phyloP scores from a whole-genome alignment of 345 rosid genomes.

The Angophora floribunda region DNA sequence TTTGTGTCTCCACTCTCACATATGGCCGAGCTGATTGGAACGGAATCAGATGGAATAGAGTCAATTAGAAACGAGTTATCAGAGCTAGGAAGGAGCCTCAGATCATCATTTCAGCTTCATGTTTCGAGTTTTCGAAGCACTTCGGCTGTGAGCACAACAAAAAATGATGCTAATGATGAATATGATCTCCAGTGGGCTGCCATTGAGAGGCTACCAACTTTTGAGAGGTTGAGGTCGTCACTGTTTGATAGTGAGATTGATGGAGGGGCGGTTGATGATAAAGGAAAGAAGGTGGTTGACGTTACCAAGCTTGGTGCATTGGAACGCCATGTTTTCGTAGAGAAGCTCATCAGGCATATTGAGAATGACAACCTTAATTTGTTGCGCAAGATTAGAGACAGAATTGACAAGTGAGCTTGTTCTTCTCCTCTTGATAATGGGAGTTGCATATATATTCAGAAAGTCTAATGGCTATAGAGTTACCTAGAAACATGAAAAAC shows the following conservation, averaged over 20 bases:
- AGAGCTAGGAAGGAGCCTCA: slow-evolving; percentile 56
- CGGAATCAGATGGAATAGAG: slow-evolving; percentile 43
- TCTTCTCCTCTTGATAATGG: neutral
- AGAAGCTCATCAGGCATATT: slow-evolving; percentile 56
- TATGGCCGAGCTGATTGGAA: slow-evolving; percentile 44
- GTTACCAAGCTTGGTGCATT: slow-evolving; percentile 45
- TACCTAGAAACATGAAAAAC: neutral
- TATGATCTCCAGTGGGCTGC: slow-evolving; percentile 52
- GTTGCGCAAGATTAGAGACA: slow-evolving; percentile 28
- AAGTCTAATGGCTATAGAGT: neutral
- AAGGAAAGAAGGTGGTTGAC: slow-evolving; percentile 30
- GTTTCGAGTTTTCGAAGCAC: slow-evolving; percentile 31
- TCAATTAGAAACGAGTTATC: slow-evolving; percentile 46
- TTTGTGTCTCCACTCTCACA: neutral
- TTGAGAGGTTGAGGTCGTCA: slow-evolving; percentile 40
- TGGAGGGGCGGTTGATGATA: neutral
- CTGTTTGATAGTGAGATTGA: slow-evolving; percentile 16
- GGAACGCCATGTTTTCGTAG: slow-evolving; percentile 45
- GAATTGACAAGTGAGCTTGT: slow-evolving; percentile 41
- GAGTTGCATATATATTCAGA: neutral
- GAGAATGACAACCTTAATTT: slow-evolving; percentile 56
- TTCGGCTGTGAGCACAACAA: slow-evolving; percentile 11
- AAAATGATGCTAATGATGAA: slow-evolving; percentile 21
- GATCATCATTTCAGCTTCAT: slow-evolving; percentile 39
- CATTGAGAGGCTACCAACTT: slow-evolving; percentile 61